Evolutionary conservation across 1,284 basidiomycete species (phyloP), one percentile per base, ranked within the genome.

Genomic region (Ceratobasidium papillatum): DNA sequence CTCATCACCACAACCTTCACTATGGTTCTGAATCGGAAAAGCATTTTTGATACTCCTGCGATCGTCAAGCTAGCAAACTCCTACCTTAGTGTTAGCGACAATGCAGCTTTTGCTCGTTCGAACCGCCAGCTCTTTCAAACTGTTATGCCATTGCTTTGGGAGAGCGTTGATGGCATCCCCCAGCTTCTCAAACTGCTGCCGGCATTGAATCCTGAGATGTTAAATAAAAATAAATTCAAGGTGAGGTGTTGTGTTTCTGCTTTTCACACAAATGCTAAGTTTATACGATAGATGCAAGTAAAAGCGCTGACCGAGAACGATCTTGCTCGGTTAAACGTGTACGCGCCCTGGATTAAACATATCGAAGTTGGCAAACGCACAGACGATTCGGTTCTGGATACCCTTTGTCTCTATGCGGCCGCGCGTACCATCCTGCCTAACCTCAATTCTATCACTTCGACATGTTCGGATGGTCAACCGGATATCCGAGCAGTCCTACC

Each of bases 271-370:
- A 51, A n/a, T n/a, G 30, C 22, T 58, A 30, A 58, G 19, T 17
- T 7, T n/a, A 7, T 34, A n/a, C 12, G 19, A 32, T 8, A 14
- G 32, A 17, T 30, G 19, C 22, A 17, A 17, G 32, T 9, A 34
- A 34, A 58, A 17, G 25, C 3, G 19, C 19, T 58, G 12, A 58
- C 54, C 14, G 54, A 58, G 54, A 58, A 58, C 30, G 54, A 58
- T n/a, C 32, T 58, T 19, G 19, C 54, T 58, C 54, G 54, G 17
- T 58, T 58, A n/a, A n/a, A 58, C 32, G 32, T 58, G 12, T 58
- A 58, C 54, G 54, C 54, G 8, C 19, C 19, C 4, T 58, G 54
- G 54, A 36, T 58, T 25, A 58, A 58, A 34, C 54, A 58, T n/a
- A 27, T 58, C 7, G 38, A 41, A 41, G 7, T 41, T 41, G 38